Evolutionary conservation across 2,329 filamentous ascomycete species (phyloP).

Genomic region (Aspergillus ibericus): DNA sequence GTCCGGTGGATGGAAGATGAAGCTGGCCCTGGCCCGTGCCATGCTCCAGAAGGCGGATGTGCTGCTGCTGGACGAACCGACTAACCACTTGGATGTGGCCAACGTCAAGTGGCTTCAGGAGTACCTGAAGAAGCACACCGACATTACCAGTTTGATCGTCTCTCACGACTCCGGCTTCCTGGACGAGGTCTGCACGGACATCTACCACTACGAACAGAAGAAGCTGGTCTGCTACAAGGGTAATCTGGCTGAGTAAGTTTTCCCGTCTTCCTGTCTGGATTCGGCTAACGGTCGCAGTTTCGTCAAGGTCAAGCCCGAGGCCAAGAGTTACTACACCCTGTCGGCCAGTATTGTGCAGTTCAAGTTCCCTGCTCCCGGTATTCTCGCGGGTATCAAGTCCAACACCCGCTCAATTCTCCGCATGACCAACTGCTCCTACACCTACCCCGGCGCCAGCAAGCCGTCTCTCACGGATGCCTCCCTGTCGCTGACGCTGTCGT

Average conservation of each 20-base stretch:
- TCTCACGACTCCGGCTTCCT: slow-evolving; percentile 98
- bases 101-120: slow-evolving; percentile 96
- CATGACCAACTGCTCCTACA: slow-evolving; percentile 87
- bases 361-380: slow-evolving; percentile 96
- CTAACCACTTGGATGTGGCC: slow-evolving; percentile 94
- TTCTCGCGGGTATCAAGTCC: slow-evolving; percentile 92
- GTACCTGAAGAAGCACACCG: slow-evolving; percentile 91
- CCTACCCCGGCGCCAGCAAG: slow-evolving; percentile 87
- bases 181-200: slow-evolving; percentile 96
- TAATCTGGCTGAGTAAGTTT: slow-evolving; percentile 45
- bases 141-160: slow-evolving; percentile 96
- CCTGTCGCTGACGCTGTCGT: slow-evolving; percentile 85
- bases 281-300: slow-evolving; percentile 49
- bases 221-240: slow-evolving; percentile 67
- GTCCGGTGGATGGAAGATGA: slow-evolving; percentile 99
- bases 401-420: slow-evolving; percentile 90
- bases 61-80: slow-evolving; percentile 94
- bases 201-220: slow-evolving; percentile 98
- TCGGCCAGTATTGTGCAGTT: slow-evolving; percentile 87
- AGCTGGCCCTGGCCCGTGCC: slow-evolving; percentile 89
- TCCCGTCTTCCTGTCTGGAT: background rate
- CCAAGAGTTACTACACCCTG: slow-evolving; percentile 96
- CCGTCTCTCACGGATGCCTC: slow-evolving; percentile 85
- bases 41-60: slow-evolving; percentile 98
- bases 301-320: slow-evolving; percentile 86